Conservation (phyloP, 768 basidiomycete species). For the Termitomyces sp. region DNA sequence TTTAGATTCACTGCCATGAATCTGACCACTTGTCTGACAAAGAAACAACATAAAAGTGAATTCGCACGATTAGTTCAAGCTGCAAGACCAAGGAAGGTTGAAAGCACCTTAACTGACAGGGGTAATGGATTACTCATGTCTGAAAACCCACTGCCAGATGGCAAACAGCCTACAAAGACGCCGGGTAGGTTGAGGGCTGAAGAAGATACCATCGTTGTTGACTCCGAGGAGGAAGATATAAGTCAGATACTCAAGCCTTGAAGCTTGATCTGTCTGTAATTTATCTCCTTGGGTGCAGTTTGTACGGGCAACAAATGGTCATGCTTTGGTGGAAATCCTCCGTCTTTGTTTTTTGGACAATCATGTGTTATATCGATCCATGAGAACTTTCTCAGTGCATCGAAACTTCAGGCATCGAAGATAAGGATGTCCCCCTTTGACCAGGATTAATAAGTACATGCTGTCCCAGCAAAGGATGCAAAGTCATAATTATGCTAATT, state of each 20-base stretch:
- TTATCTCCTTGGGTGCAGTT: background rate
- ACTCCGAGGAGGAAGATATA: slow-evolving; percentile 28
- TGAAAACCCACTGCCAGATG: slow-evolving; percentile 6
- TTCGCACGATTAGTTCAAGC: slow-evolving; percentile 32
- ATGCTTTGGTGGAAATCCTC: background rate
- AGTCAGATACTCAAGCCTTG: background rate
- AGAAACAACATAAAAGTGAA: slow-evolving; percentile 35
- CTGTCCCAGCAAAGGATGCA: background rate
- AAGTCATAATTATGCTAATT: background rate
- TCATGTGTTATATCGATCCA: background rate
- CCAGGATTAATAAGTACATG: too few species aligned
- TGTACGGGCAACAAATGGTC: background rate
- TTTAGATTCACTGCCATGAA: background rate
- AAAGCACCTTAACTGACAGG: background rate
- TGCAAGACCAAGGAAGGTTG: slow-evolving; percentile 20
- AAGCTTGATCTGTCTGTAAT: too few species aligned
- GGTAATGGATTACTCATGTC: background rate
- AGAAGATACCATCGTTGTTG: slow-evolving; percentile 25
- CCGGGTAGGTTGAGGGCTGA: background rate
- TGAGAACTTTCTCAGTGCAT: background rate
- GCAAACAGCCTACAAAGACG: background rate
- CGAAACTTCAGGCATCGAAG: too few species aligned
- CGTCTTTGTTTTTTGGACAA: background rate
- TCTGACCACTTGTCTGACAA: background rate
- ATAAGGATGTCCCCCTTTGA: too few species aligned